Conservation (phyloP, 78 protist genomes). For the Diacronema lutheri region DNA sequence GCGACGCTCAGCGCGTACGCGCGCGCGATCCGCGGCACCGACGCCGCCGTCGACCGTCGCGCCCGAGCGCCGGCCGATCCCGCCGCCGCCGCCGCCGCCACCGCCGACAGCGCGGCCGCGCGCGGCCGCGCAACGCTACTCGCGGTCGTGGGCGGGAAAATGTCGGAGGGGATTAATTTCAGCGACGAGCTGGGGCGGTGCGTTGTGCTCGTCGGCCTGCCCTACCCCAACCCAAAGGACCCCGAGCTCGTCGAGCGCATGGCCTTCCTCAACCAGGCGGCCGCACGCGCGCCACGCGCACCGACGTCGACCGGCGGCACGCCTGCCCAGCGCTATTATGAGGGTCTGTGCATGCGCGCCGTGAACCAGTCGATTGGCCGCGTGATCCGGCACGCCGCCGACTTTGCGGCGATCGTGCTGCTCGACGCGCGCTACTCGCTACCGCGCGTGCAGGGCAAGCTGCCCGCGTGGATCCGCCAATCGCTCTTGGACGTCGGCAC, state of each 20-base stretch:
- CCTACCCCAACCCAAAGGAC: conserved; percentile 65
- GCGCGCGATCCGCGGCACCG: neutral
- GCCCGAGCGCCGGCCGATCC: neutral
- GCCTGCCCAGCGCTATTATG: conserved; percentile 24
- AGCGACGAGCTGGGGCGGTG: conserved; percentile 58
- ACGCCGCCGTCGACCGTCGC: neutral
- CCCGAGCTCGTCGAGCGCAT: conserved; percentile 49
- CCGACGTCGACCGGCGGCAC: no score
- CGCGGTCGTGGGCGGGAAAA: conserved; percentile 78
- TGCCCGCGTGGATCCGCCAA: neutral
- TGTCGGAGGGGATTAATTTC: conserved; percentile 90
- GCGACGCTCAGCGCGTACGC: neutral
- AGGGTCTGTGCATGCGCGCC: conserved; percentile 76
- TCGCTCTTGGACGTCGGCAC: neutral
- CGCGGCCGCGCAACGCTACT: conserved; percentile 57
- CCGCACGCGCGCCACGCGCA: no score
- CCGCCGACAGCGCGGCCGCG: neutral
- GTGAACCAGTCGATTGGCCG: conserved; percentile 90
- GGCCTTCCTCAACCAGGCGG: neutral
- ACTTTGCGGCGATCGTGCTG: conserved; percentile 72
- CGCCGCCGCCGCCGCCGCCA: neutral
- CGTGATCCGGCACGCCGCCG: conserved; percentile 71
- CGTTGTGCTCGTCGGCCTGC: conserved; percentile 77
- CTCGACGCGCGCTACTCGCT: conserved; percentile 52
- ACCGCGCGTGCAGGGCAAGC: neutral